Conservation (phyloP, 1,139 yeast genomes). For the Candida buenavistaensis region DNA sequence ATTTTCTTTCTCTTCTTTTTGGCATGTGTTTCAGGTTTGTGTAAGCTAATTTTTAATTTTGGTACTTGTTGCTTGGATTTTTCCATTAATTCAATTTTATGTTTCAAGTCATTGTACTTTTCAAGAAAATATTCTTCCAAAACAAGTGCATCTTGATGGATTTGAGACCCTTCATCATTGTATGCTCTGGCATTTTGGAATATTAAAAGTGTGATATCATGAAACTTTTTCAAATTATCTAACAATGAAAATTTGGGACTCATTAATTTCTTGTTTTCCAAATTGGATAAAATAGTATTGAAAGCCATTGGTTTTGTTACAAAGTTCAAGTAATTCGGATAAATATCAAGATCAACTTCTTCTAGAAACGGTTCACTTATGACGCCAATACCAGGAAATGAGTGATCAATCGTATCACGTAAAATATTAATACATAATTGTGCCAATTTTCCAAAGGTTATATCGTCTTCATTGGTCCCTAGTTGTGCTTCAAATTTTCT, state of each 20-base stretch:
- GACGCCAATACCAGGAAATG: conserved; percentile 42
- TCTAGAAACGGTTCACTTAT: conserved; percentile 60
- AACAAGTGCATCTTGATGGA: conserved; percentile 55
- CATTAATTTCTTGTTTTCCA: conserved; percentile 43
- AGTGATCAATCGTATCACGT: conserved; percentile 41
- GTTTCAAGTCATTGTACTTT: conserved; percentile 27
- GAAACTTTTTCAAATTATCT: conserved; percentile 47
- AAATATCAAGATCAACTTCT: conserved; percentile 52
- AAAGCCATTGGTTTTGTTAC: conserved; percentile 60
- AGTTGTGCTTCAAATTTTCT: conserved; percentile 4
- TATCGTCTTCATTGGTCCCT: no score
- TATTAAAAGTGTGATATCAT: conserved; percentile 48
- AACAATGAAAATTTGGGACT: conserved; percentile 26
- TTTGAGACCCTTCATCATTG: conserved; percentile 55
- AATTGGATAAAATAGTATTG: conserved; percentile 40
- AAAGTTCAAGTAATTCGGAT: conserved; percentile 59
- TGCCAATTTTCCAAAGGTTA: conserved; percentile 24
- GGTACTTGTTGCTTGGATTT: conserved; percentile 13
- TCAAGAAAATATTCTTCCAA: conserved; percentile 37
- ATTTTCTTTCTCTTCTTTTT: conserved; percentile 22
- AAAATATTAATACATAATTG: conserved; percentile 26
- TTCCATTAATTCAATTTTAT: conserved; percentile 20
- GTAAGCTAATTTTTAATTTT: conserved; percentile 26
- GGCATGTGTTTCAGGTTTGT: conserved; percentile 19
- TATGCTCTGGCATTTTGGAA: conserved; percentile 60